Evolutionary conservation across 1,284 basidiomycete genomes (phyloP).

Genomic region (Anthracocystis setariae): DNA sequence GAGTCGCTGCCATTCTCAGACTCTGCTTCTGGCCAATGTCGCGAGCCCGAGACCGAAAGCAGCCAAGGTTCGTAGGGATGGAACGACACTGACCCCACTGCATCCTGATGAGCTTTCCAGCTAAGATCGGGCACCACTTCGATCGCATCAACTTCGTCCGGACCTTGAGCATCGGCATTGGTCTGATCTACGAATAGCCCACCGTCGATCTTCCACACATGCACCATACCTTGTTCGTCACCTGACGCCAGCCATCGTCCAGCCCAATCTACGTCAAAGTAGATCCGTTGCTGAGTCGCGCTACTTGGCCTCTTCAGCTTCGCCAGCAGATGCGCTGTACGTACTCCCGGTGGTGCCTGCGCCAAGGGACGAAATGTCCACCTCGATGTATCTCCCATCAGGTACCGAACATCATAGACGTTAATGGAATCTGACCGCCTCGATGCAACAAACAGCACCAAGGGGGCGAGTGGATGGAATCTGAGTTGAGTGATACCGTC

Average conservation of each 20-base stretch:
- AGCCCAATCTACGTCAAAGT: conserved; percentile 56
- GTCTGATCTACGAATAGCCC: conserved; percentile 24
- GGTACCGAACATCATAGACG: conserved; percentile 52
- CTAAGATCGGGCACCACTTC: conserved; percentile 26
- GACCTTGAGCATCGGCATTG: conserved; percentile 5
- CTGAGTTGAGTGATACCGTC: conserved; percentile 54
- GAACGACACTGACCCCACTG: conserved; percentile 40
- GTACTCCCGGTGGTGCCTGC: conserved; percentile 21
- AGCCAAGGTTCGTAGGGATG: conserved; percentile 45
- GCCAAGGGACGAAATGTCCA: conserved; percentile 37
- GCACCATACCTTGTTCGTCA: conserved; percentile 33
- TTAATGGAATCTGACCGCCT: conserved; percentile 43
- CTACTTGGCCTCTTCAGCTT: conserved; percentile 19
- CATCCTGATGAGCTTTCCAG: conserved; percentile 51
- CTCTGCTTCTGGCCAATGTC: conserved; percentile 25
- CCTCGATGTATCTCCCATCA: conserved; percentile 34
- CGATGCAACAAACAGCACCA: conserved; percentile 53
- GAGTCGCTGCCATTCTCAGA: conserved; percentile 1
- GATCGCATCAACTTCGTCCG: conserved; percentile 1
- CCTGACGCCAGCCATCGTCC: conserved; percentile 52
- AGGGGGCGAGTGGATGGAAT: conserved; percentile 51
- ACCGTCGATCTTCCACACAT: conserved; percentile 45
- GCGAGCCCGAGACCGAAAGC: conserved; percentile 37
- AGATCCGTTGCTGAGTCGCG: conserved; percentile 45
- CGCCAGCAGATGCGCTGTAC: conserved; percentile 41